Evolutionary conservation across 2,329 filamentous ascomycete genomes (phyloP).

Genomic region (Leptodontidium sp.): DNA sequence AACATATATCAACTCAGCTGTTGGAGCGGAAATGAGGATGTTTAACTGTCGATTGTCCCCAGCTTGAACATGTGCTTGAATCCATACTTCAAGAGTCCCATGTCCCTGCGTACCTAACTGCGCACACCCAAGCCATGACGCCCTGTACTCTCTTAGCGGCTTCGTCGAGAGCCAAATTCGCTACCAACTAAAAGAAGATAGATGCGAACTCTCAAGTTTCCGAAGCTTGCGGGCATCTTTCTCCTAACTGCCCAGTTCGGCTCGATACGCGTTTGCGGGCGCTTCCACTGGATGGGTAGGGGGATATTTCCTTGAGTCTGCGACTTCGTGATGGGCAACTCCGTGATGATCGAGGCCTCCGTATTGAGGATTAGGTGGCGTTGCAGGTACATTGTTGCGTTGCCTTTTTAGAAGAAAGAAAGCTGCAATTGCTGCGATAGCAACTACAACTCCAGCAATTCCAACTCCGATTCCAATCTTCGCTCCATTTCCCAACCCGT

Average conservation of each 20-base stretch:
- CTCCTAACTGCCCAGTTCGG: constrained; percentile 7
- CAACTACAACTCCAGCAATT: constrained; percentile 15
- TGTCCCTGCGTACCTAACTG: too few species aligned
- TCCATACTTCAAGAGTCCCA: too few species aligned
- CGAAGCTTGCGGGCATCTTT: background rate
- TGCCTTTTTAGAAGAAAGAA: constrained; percentile 8
- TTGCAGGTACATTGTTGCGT: background rate
- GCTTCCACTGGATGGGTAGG: constrained; percentile 12
- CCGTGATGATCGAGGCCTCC: background rate
- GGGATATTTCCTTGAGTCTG: background rate
- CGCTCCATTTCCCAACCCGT: constrained; percentile 8
- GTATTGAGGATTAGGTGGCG: background rate
- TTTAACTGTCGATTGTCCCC: too few species aligned
- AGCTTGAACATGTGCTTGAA: too few species aligned
- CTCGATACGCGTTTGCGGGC: background rate
- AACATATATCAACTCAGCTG: too few species aligned
- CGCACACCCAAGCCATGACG: too few species aligned
- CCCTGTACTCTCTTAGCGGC: too few species aligned
- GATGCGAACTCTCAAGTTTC: background rate
- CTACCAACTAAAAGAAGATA: too few species aligned
- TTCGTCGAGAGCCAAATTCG: too few species aligned
- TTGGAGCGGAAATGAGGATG: too few species aligned
- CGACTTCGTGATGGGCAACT: constrained; percentile 4
- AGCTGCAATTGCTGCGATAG: constrained; percentile 7
- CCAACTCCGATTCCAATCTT: constrained; percentile 22